phyloP scores from a whole-genome alignment of 1,284 basidiomycete genomes.

The Heterobasidion parviporum region DNA sequence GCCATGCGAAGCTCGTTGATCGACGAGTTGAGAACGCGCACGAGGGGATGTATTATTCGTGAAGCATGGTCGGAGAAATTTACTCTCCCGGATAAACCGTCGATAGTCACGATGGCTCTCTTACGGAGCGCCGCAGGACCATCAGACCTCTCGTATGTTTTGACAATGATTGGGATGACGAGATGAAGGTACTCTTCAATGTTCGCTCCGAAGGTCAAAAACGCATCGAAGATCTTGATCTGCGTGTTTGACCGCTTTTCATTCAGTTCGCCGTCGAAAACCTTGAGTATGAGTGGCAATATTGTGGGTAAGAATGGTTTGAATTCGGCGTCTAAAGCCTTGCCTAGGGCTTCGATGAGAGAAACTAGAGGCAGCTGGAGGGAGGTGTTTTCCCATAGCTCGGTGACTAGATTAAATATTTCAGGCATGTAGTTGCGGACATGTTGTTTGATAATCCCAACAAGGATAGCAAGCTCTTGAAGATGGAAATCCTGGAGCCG shows the following conservation, averaged over 20 bases:
- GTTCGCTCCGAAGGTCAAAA: slow-evolving; percentile 92
- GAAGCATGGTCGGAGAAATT: slow-evolving; percentile 99
- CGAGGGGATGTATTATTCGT: slow-evolving; percentile 92
- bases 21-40: slow-evolving; percentile 76
- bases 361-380: slow-evolving; percentile 92
- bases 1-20: slow-evolving; percentile 81
- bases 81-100: slow-evolving; percentile 85
- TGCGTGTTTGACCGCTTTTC: slow-evolving; percentile 77
- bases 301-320: slow-evolving; percentile 95
- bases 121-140: slow-evolving; percentile 74
- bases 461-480: slow-evolving; percentile 93
- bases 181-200: slow-evolving; percentile 98
- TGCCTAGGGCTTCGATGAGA: slow-evolving; percentile 91
- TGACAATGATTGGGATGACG: slow-evolving; percentile 92
- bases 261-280: slow-evolving; percentile 82
- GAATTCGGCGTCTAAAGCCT: slow-evolving; percentile 95
- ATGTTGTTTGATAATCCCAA: slow-evolving; percentile 97
- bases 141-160: slow-evolving; percentile 83
- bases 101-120: slow-evolving; percentile 87
- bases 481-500: slow-evolving; percentile 91
- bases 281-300: slow-evolving; percentile 83
- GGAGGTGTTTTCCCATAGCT: slow-evolving; percentile 83
- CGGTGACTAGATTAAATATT: slow-evolving; percentile 76
- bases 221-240: slow-evolving; percentile 90
- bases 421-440: slow-evolving; percentile 87